Evolutionary conservation across 768 basidiomycete genomes (phyloP).

Genomic region (Porpolomopsis calyptriformis): DNA sequence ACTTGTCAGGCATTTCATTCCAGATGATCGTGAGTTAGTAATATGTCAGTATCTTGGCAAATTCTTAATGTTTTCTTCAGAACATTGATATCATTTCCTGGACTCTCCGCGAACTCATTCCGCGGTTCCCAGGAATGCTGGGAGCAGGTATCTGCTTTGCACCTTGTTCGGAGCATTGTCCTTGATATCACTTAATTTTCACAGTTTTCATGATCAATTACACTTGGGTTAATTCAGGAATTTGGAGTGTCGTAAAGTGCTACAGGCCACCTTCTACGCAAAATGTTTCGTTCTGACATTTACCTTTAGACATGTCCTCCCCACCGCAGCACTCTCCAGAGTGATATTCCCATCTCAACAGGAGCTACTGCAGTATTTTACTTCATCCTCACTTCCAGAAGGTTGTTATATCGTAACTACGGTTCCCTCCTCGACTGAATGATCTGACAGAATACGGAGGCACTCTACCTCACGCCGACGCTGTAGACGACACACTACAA

Average conservation of each 20-base stretch:
- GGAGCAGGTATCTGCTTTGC: slow-evolving; percentile 43
- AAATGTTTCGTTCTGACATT: slow-evolving; percentile 7
- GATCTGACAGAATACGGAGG: slow-evolving; percentile 55
- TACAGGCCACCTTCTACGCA: slow-evolving; percentile 1
- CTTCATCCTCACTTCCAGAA: slow-evolving; percentile 42
- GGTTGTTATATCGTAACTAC: slow-evolving; percentile 29
- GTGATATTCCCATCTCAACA: slow-evolving; percentile 54
- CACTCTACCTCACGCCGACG: slow-evolving; percentile 31
- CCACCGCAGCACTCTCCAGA: slow-evolving; percentile 45
- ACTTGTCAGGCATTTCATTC: slow-evolving; percentile 46
- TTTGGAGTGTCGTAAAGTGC: slow-evolving; percentile 63
- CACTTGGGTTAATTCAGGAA: slow-evolving; percentile 59
- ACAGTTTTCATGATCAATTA: slow-evolving; percentile 64
- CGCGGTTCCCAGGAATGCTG: slow-evolving; percentile 67
- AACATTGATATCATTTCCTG: slow-evolving; percentile 53
- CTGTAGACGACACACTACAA: slow-evolving; percentile 4
- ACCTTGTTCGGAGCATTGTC: slow-evolving; percentile 3
- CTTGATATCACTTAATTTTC: background rate
- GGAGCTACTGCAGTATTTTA: slow-evolving; percentile 47
- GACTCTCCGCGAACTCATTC: slow-evolving; percentile 55
- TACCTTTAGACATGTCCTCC: slow-evolving; percentile 45
- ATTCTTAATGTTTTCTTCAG: slow-evolving; percentile 23
- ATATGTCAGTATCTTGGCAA: slow-evolving; percentile 6
- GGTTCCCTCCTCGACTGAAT: slow-evolving; percentile 7
- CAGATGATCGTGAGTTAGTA: slow-evolving; percentile 41